Base-by-base conservation (phyloP, 805 yeast species). In the Starmerella apicola region DNA sequence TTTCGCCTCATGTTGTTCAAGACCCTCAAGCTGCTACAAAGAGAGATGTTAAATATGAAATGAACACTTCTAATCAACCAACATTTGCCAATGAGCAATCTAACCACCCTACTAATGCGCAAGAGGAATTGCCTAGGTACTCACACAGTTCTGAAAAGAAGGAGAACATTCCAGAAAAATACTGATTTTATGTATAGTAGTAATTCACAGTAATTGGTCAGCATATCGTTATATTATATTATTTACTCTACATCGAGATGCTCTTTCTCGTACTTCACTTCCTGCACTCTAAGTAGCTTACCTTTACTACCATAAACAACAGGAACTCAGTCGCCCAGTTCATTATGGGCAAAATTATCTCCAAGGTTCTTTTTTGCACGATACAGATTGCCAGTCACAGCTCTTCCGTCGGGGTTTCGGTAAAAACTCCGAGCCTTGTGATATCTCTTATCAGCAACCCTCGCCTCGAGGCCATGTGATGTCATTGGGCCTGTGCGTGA, bases 351-450 rank as follows among this genome's bases (percentile, higher is more conserved):
- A 53, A 86, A 82, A 16, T 81, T 62, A 38, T 66, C 70, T 49
- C 76, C 74, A 12, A 83, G 75, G 45, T 71, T 67, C 43, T 70
- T 68, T 37, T 78, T 67, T 32, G 74, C 76, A 10, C 94, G 94
- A 56, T 85, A 85, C 32, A 85, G 63, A 56, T 85, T 85, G 95
- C 95, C 86, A 2, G 93, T 83, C 24, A 76, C 67, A 2, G 78
- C 72, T 25, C 40, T 38, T 32, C 51, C 31, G 52, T 46, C 2
- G 62, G 63, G 52, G 70, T 34, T 61, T 50, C 27, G 1, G 94
- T 81, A 36, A 85, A 64, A 2, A 73, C 67, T 1, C 94, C 94
- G 42, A 82, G 69, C 22, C 67, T 64, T 42, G 71, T 68, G 51
- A 78, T 71, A 43, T 72, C 75, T 10, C 31, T 19, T 25, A 26